Percentiles rank a stretch among this genome's conserved stretches.
Conservation (phyloP, 2,329 filamentous ascomycete genomes). For the Rhexocercosporidium sp. region DNA sequence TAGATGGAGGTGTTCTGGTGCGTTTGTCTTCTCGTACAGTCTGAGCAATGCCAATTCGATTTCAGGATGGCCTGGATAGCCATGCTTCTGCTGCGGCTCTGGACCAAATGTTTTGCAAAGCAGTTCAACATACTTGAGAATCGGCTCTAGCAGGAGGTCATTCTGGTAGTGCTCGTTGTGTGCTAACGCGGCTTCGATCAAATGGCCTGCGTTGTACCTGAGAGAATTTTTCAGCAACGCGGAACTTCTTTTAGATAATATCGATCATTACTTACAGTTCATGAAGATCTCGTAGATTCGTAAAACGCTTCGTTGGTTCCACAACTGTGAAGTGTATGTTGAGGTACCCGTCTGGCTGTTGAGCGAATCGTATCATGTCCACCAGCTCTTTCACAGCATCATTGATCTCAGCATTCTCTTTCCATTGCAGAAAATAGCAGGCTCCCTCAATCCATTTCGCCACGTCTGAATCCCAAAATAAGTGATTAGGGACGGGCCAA, state of each 20-base stretch:
- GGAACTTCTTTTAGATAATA: neutral
- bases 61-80: conserved; percentile 65
- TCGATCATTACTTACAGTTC: conserved; percentile 52
- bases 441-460: conserved; percentile 68
- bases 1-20: conserved; percentile 49
- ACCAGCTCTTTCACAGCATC: conserved; percentile 60
- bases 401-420: conserved; percentile 53
- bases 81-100: conserved; percentile 54
- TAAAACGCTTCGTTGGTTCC: conserved; percentile 59
- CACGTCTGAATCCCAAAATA: conserved; percentile 64
- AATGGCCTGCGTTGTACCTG: conserved; percentile 64
- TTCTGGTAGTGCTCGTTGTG: conserved; percentile 59
- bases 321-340: conserved; percentile 68
- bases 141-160: conserved; percentile 54
- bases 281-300: conserved; percentile 65
- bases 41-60: conserved; percentile 56
- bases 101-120: conserved; percentile 58
- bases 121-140: conserved; percentile 59
- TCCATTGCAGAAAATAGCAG: conserved; percentile 57
- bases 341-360: conserved; percentile 65
- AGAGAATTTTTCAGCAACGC: neutral
- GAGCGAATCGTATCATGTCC: conserved; percentile 59
- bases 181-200: conserved; percentile 65
- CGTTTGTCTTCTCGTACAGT: conserved; percentile 48
- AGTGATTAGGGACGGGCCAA: conserved; percentile 62